Evolutionary conservation across 495 filamentous ascomycete genomes (phyloP).

Genomic region (Daldinia grandis): DNA sequence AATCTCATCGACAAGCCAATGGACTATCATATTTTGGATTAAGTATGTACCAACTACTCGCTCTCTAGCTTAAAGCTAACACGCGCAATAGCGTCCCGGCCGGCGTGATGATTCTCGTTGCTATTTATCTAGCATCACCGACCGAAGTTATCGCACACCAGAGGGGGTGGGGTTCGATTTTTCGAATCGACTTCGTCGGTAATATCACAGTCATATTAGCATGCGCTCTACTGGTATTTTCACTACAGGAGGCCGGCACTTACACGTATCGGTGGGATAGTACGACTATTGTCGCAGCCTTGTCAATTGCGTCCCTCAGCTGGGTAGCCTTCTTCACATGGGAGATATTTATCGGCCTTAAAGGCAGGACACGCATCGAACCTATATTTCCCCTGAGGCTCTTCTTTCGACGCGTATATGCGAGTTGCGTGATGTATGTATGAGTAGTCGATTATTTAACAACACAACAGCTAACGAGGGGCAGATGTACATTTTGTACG

Average conservation of each 20-base stretch:
- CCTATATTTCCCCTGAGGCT: constrained; percentile 56
- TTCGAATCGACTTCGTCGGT: constrained; percentile 67
- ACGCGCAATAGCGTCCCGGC: constrained; percentile 61
- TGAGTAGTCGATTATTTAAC: constrained; percentile 26
- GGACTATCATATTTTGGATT: constrained; percentile 79
- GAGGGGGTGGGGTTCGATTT: constrained; percentile 34
- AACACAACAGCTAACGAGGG: constrained; percentile 35
- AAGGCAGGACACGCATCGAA: constrained; percentile 43
- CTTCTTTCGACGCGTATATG: constrained; percentile 46
- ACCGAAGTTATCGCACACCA: constrained; percentile 37
- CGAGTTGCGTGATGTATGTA: constrained; percentile 55
- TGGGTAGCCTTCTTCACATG: constrained; percentile 59
- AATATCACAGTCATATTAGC: constrained; percentile 61
- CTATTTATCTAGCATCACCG: constrained; percentile 65
- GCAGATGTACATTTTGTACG: constrained; percentile 56
- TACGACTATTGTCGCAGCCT: constrained; percentile 52
- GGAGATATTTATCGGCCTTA: constrained; percentile 52
- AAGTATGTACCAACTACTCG: constrained; percentile 53
- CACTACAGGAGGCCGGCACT: constrained; percentile 65
- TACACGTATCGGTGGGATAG: constrained; percentile 56
- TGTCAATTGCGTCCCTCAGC: constrained; percentile 54
- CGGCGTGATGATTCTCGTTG: constrained; percentile 60
- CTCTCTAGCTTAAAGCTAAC: constrained; percentile 8
- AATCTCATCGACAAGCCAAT: constrained; percentile 68
- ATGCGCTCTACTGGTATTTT: constrained; percentile 65